Evolutionary conservation across 768 basidiomycete species (phyloP), one percentile per base, ranked within the genome.

Genomic region (Lyophyllum atratum): DNA sequence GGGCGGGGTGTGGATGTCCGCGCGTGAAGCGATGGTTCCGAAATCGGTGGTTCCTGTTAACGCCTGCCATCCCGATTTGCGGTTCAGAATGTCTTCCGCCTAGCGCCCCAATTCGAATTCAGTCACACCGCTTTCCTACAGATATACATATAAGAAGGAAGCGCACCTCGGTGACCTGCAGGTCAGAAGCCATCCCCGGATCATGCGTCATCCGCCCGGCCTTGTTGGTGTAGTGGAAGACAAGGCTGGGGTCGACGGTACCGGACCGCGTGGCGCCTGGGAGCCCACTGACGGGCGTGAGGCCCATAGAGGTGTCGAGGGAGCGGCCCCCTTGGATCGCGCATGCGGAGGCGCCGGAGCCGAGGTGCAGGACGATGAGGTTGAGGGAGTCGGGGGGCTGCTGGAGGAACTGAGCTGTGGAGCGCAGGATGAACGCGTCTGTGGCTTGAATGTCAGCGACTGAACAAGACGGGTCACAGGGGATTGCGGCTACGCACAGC

Each of bases 231-330:
- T 89, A 87, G 67, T 96, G 94, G 74, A 96, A 95, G 60, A 96
- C 87, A 49, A 95, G 81, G 40, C 86, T 86, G 14, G 93, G 92
- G 70, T 97, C 95, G 65, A 95, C 77, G 1, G 82, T 79, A 9
- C 95, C 94, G 14, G 86, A 83, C 48, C 95, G 86, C 1, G 94
- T 95, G 1, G 92, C 93, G 15, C 95, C 94, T 4, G 94, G 93
- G 0, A 96, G 76, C 2, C 93, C 93, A 53, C 85, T 85, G n/a
- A 94, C 72, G 3, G 93, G 94, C 1, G 95, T 95, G 34, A 97
- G 81, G 3, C 93, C 94, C 95, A 97, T 97, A 34, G 85, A 87
- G 1, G 93, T 95, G 70, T 96, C 92, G 60, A 88, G 78, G 21
- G 90, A 92, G 57, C 80, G 74, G 21, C 95, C 95, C 37, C 77